Evolutionary conservation across 2,329 filamentous ascomycete species (phyloP), one percentile per base, ranked within the genome.

Genomic region (Lachnellula hyalina): DNA sequence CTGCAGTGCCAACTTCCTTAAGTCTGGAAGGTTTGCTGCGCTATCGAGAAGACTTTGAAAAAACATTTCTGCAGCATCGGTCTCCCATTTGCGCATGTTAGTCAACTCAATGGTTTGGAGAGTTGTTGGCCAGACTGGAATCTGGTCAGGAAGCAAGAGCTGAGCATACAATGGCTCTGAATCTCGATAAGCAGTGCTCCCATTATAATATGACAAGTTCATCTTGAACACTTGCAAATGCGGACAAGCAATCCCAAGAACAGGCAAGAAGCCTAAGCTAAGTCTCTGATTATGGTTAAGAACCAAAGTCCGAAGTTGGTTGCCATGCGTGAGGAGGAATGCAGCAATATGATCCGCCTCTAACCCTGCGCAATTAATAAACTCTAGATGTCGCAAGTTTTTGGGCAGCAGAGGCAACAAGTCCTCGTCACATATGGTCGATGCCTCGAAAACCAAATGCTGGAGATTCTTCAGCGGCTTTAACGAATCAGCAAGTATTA

Each of bases 201-300:
- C 80, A 60, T 85, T 87, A 71, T 84, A 92, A 65, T 91, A 94
- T 14, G 83, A 85, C 50, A 95, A 74, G 62, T 96, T 89, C 78
- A 96, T 86, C 48, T 80, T 81, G 40, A 97, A 75, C 23, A 81
- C 78, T 64, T 86, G 77, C 5, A 97, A 76, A 3, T 78, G 76
- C 0, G 90, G 89, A 65, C 91, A 96, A 1, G 80, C 78, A 4
- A 73, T 69, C 17, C 81, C 83, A 46, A 97, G 72, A 25, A 78
- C 71, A 0, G 83, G 79, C 6, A 94, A 75, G 64, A 96, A 96
- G 0, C 79, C 82, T 41, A 96, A 73, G 63, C 85, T 87, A 40
- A 96, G 75, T 2, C 86, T 84, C 58, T 89, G 85, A 64, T 96
- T 96, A 71, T 96, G 88, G 51, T 86, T 82, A 5, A 96, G 74